Percentiles rank a stretch among this genome's conserved stretches.
phyloP scores from a whole-genome alignment of 2,329 filamentous ascomycete genomes.

The Phaeomoniella chlamydospora region DNA sequence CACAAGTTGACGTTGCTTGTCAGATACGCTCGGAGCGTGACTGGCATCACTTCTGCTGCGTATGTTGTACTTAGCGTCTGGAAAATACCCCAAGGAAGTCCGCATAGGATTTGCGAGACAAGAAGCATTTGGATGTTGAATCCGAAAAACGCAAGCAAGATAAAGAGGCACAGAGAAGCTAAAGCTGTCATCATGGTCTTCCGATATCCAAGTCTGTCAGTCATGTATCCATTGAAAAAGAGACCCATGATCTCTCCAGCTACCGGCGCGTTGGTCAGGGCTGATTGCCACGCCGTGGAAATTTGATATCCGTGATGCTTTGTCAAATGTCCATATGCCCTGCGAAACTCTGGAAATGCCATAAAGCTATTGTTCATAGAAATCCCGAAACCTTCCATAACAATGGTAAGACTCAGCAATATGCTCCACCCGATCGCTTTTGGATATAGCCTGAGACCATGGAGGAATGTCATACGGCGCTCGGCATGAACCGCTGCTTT shows the following conservation, averaged over 20 bases:
- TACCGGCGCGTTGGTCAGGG: constrained; percentile 39
- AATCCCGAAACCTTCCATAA: constrained; percentile 83
- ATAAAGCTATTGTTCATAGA: constrained; percentile 72
- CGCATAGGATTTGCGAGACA: constrained; percentile 48
- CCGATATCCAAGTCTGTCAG: constrained; percentile 53
- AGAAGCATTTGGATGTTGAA: constrained; percentile 44
- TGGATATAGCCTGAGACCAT: constrained; percentile 71
- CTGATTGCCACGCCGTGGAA: constrained; percentile 43
- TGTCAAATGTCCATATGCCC: constrained; percentile 26
- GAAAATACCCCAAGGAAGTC: constrained; percentile 42
- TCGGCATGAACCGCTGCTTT: constrained; percentile 11
- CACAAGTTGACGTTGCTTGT: constrained; percentile 43
- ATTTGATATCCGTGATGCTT: constrained; percentile 29
- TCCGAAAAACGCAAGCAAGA: constrained; percentile 51
- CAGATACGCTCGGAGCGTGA: constrained; percentile 33
- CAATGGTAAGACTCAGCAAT: constrained; percentile 73
- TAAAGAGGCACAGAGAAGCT: constrained; percentile 38
- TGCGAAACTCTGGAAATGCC: constrained; percentile 25
- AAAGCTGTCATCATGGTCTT: constrained; percentile 49
- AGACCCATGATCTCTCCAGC: constrained; percentile 54
- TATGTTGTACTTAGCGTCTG: constrained; percentile 40
- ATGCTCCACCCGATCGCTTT: constrained; percentile 75
- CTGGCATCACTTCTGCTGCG: constrained; percentile 33
- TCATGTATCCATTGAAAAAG: constrained; percentile 49
- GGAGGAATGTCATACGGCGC: constrained; percentile 25